These are phyloP conservation scores for Alternaria postmessia DNA, from an alignment of 2,329 filamentous ascomycete species.

Conservation along the genomic window DNA sequence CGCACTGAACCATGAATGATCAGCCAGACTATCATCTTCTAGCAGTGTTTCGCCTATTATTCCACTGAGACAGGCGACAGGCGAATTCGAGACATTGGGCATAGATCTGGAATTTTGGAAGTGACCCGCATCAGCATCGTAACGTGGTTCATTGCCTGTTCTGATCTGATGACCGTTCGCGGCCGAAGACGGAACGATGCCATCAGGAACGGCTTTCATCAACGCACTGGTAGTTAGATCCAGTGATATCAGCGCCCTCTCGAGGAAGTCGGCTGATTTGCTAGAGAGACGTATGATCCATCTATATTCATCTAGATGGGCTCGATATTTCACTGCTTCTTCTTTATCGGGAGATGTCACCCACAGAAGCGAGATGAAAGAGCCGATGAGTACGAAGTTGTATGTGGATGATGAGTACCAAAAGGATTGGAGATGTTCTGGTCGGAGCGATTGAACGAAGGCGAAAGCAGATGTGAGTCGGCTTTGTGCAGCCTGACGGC, in stretches of 20 bases:
- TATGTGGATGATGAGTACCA: conserved; percentile 58
- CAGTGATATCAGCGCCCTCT: conserved; percentile 44
- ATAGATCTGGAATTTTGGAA: neutral
- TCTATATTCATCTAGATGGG: conserved; percentile 52
- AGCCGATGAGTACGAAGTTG: conserved; percentile 54
- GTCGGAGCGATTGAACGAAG: conserved; percentile 55
- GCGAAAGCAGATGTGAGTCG: conserved; percentile 56
- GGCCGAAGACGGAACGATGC: neutral
- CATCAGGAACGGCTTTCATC: neutral
- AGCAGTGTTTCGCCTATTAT: neutral
- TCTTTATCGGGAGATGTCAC: conserved; percentile 44
- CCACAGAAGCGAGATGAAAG: conserved; percentile 53
- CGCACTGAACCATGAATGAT: neutral
- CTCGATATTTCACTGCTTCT: conserved; percentile 47
- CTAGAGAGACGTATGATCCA: conserved; percentile 55
- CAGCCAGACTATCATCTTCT: neutral
- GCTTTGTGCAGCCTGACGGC: conserved; percentile 54
- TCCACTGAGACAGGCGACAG: no score
- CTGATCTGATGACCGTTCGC: neutral
- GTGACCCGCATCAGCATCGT: neutral
- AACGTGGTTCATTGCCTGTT: neutral
- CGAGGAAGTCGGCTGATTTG: conserved; percentile 55
- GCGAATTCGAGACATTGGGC: neutral
- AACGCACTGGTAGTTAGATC: neutral
- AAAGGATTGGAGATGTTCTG: conserved; percentile 57